Evolutionary conservation across 306 rosid genomes (phyloP).

Genomic region (Acacia melanoxylon): DNA sequence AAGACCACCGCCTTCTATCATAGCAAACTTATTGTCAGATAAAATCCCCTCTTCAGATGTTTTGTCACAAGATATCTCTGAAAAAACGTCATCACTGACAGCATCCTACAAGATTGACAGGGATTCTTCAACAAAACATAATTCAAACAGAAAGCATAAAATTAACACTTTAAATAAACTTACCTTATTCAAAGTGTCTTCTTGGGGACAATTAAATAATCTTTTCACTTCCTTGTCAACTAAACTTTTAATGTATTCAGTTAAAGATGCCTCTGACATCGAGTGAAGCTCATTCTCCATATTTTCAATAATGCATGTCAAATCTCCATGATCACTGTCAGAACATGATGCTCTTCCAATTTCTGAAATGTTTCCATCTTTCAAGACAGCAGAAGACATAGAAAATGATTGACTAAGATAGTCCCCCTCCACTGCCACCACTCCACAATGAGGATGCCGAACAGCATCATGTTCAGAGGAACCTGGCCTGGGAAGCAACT

Average conservation of each 20-base stretch:
- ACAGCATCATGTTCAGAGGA: constrained; percentile 40
- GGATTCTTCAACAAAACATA: constrained; percentile 24
- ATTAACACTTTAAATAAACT: constrained; percentile 14
- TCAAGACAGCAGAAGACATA: constrained; percentile 28
- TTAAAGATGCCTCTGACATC: constrained; percentile 59
- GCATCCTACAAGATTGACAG: constrained; percentile 54
- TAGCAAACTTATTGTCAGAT: constrained; percentile 26
- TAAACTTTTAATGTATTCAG: constrained; percentile 45
- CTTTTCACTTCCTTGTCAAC: constrained; percentile 60
- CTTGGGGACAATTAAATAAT: constrained; percentile 31
- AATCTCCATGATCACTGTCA: constrained; percentile 33
- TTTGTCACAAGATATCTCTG: constrained; percentile 36
- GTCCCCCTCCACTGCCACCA: constrained; percentile 33
- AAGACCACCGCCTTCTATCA: constrained; percentile 33
- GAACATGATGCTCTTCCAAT: constrained; percentile 34
- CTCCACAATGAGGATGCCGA: constrained; percentile 47
- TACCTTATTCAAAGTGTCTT: constrained; percentile 55
- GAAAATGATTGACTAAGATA: constrained; percentile 34
- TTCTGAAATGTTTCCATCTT: constrained; percentile 34
- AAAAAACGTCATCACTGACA: constrained; percentile 28
- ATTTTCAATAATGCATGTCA: constrained; percentile 51
- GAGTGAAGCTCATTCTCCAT: constrained; percentile 73
- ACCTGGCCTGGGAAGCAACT: constrained; percentile 47
- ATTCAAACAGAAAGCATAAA: constrained; percentile 11
- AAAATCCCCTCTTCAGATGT: constrained; percentile 21